Evolutionary conservation across 306 rosid species (phyloP).

Genomic region (Argentina anserina): DNA sequence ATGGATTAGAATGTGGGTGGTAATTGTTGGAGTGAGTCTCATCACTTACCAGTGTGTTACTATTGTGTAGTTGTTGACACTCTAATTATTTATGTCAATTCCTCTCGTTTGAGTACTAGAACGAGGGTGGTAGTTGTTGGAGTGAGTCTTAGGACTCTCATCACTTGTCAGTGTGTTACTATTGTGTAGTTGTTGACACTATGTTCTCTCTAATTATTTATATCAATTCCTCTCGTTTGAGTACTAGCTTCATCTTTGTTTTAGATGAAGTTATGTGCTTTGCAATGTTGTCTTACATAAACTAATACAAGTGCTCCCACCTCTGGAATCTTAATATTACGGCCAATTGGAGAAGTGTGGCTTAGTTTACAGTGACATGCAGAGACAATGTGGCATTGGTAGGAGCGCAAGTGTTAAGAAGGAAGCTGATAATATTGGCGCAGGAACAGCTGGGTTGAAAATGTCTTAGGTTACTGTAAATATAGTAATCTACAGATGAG

Average conservation of each 20-base stretch:
- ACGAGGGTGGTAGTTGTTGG: neutral
- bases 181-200: neutral
- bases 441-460: conserved; percentile 2
- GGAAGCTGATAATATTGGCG: neutral
- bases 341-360: neutral
- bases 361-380: neutral
- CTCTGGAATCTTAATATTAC: neutral
- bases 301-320: neutral
- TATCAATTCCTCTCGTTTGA: neutral
- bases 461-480: neutral
- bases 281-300: neutral
- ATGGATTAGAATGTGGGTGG: neutral
- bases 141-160: neutral
- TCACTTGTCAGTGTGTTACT: neutral
- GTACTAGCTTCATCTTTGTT: neutral
- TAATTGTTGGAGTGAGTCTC: neutral
- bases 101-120: neutral
- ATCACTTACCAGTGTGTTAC: neutral
- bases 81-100: neutral
- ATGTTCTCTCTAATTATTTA: neutral
- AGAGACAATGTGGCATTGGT: neutral
- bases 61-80: conserved; percentile 3
- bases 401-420: neutral
- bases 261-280: neutral
- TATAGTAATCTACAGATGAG: neutral